A percentile compares a stretch with the other conserved stretches of the same genome.
Conservation (phyloP, 2,329 filamentous ascomycete species). For the Truncatella angustata region DNA sequence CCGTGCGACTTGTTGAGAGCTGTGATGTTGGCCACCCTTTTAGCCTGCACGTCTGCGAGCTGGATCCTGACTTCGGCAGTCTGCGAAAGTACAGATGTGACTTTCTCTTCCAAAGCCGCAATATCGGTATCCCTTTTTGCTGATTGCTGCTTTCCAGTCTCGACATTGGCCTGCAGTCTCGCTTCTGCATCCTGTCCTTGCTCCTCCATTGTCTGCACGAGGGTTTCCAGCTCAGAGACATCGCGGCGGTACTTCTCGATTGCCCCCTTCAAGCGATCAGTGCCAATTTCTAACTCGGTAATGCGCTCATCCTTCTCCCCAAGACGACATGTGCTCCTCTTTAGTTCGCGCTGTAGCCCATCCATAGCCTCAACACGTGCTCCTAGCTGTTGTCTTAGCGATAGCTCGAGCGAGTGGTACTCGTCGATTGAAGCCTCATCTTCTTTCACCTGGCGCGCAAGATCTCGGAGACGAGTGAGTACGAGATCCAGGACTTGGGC, state of each 20-base stretch:
- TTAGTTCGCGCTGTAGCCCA: conserved; percentile 41
- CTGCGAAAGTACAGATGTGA: conserved; percentile 39
- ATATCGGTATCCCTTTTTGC: conserved; percentile 32
- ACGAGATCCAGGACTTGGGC: conserved; percentile 56
- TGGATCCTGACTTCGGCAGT: conserved; percentile 33
- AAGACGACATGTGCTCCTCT: conserved; percentile 28
- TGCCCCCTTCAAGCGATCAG: conserved; percentile 50
- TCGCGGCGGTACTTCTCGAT: conserved; percentile 53
- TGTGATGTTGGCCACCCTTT: conserved; percentile 23
- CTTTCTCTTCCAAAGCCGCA: conserved; percentile 41
- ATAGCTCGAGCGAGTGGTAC: conserved; percentile 55
- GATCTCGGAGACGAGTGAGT: conserved; percentile 46
- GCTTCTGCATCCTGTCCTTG: conserved; percentile 31
- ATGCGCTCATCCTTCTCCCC: conserved; percentile 38
- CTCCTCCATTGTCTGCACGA: conserved; percentile 48
- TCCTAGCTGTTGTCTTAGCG: conserved; percentile 55
- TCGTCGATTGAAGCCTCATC: conserved; percentile 57
- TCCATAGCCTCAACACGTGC: conserved; percentile 52
- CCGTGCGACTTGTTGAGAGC: conserved; percentile 42
- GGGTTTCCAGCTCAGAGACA: conserved; percentile 49
- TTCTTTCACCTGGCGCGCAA: conserved; percentile 45
- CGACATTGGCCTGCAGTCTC: conserved; percentile 31
- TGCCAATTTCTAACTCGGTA: conserved; percentile 46
- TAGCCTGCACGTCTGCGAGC: conserved; percentile 28
- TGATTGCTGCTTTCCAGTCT: conserved; percentile 17